Conservation (phyloP, 352 stramenopile genomes). For the Phytophthora pistaciae region DNA sequence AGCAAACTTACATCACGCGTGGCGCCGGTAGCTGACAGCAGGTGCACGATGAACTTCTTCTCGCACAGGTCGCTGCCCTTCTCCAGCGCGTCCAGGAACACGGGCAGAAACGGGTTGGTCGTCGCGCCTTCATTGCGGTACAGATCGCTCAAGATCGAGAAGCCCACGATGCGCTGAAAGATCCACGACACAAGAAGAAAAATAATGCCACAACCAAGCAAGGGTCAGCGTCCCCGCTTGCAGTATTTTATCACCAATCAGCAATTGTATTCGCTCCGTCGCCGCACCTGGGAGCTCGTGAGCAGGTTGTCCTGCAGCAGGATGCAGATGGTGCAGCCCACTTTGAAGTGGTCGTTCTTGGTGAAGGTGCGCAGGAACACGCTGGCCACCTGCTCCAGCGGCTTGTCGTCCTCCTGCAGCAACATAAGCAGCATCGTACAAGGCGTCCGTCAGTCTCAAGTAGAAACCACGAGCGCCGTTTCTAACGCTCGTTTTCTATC, state of each 20-base stretch:
- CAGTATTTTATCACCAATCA: neutral
- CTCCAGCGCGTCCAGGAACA: conserved; percentile 88
- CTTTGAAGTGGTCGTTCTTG: conserved; percentile 92
- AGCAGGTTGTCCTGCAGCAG: conserved; percentile 92
- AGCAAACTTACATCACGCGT: conserved; percentile 58
- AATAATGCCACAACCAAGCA: neutral
- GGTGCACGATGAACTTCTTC: conserved; percentile 81
- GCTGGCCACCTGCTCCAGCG: conserved; percentile 74
- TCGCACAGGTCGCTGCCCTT: conserved; percentile 75
- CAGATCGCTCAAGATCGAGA: conserved; percentile 87
- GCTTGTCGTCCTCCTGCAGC: conserved; percentile 84
- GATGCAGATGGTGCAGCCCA: conserved; percentile 92
- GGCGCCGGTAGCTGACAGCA: conserved; percentile 57
- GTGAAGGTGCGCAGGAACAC: conserved; percentile 84
- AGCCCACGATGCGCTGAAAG: conserved; percentile 82
- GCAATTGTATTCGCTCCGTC: neutral
- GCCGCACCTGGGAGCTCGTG: conserved; percentile 83
- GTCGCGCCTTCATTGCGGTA: conserved; percentile 79
- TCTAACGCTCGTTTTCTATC: neutral
- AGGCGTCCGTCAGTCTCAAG: neutral
- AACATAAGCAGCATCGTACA: neutral
- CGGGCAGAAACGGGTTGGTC: conserved; percentile 90
- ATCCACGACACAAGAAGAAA: neutral
- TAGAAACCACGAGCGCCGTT: neutral
- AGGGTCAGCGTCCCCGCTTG: neutral